A percentile compares a stretch with the other conserved stretches of the same genome.
These are phyloP conservation scores for Xylaria polymorpha DNA, from an alignment of 2,329 filamentous ascomycete species.

Conservation along the genomic window DNA sequence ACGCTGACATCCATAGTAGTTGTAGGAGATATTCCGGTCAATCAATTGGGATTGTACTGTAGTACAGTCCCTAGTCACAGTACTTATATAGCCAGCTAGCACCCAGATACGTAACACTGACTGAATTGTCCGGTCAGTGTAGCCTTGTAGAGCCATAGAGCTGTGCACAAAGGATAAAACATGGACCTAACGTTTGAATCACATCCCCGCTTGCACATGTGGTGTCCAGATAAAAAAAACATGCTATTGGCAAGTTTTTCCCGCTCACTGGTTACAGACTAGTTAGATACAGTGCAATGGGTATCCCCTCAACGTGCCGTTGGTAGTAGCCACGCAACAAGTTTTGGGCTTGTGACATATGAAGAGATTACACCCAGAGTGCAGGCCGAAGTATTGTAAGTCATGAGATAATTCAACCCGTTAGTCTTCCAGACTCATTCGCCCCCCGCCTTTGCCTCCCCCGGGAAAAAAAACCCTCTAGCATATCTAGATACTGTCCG, in stretches of 20 bases:
- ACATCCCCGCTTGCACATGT: background rate
- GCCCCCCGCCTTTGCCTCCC: too few relatives aligned
- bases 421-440: too few relatives aligned
- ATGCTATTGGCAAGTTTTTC: background rate
- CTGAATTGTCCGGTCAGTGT: conserved; percentile 21
- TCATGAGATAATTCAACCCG: background rate
- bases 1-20: conserved; percentile 25
- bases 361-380: background rate
- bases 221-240: background rate
- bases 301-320: background rate
- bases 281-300: background rate
- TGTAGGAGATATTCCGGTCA: conserved; percentile 7
- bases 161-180: background rate
- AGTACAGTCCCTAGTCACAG: background rate
- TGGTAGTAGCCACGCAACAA: background rate
- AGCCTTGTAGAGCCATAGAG: background rate
- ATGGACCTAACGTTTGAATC: background rate
- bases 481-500: background rate
- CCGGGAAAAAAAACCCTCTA: background rate
- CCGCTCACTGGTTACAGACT: background rate
- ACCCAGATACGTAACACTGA: conserved; percentile 18
- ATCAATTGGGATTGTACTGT: conserved; percentile 18
- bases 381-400: background rate
- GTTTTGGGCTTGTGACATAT: background rate
- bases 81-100: conserved; percentile 8